Percentiles rank a stretch among this genome's conserved stretches.
phyloP scores from a whole-genome alignment of 2,329 filamentous ascomycete genomes.

The Penicillium sp. region DNA sequence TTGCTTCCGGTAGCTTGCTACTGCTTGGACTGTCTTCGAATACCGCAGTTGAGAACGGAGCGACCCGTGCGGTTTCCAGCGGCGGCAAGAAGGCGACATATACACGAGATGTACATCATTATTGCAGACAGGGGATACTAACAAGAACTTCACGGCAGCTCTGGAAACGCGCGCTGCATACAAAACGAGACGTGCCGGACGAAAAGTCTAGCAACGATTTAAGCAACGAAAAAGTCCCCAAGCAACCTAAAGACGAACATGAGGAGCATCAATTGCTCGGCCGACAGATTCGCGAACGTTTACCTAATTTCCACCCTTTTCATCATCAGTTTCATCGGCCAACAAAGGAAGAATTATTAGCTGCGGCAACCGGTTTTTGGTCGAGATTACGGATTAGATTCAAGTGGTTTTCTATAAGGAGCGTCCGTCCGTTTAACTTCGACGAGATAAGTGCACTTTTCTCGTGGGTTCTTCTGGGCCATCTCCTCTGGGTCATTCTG shows the following conservation, averaged over 20 bases:
- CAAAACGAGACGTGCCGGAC: slow-evolving; percentile 19
- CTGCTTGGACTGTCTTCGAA: slow-evolving; percentile 44
- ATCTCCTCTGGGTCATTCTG: slow-evolving; percentile 91
- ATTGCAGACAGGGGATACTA: slow-evolving; percentile 18
- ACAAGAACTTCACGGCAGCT: slow-evolving; percentile 18
- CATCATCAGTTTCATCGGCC: slow-evolving; percentile 65
- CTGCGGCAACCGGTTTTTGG: slow-evolving; percentile 89
- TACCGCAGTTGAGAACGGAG: slow-evolving; percentile 29
- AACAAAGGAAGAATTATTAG: slow-evolving; percentile 87
- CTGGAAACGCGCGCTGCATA: slow-evolving; percentile 31
- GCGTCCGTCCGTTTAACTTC: slow-evolving; percentile 86
- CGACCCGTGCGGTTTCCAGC: slow-evolving; percentile 25
- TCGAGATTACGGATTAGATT: slow-evolving; percentile 84
- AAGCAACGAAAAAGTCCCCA: slow-evolving; percentile 13
- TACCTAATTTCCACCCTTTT: slow-evolving; percentile 68
- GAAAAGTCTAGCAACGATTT: slow-evolving; percentile 17
- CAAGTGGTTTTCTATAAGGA: slow-evolving; percentile 96
- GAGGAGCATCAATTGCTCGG: slow-evolving; percentile 18
- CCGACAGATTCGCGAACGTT: slow-evolving; percentile 52
- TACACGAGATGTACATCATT: slow-evolving; percentile 18
- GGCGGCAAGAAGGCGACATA: slow-evolving; percentile 25
- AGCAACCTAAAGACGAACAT: slow-evolving; percentile 14
- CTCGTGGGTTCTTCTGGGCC: slow-evolving; percentile 91
- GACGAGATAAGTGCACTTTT: slow-evolving; percentile 95
- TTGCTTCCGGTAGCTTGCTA: slow-evolving; percentile 54